Evolutionary conservation across 108 stramenopile species (phyloP), one percentile per base, ranked within the genome.

Genomic region (Cyclostephanos invisitatus): DNA sequence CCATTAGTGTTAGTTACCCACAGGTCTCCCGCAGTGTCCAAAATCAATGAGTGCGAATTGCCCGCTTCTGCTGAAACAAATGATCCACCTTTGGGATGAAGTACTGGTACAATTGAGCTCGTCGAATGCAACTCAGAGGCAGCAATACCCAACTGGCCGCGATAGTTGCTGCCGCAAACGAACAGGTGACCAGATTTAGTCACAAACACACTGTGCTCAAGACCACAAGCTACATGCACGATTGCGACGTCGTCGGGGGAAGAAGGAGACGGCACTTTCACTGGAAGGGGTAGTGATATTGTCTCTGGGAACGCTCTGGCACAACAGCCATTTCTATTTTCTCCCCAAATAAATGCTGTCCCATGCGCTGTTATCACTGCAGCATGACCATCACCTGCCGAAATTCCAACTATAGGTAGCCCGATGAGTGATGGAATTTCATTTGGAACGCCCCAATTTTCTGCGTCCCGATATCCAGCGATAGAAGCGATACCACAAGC

Each of bases 311-410:
- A 91, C 25, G 77, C 80, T 28, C 90, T 69, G 50, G 86, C 87
- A 69, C 90, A 91, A 49, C 84, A 85, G 22, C 84, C 85, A 9
- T 72, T 70, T 24, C 48, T 44, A 67, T 91, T 91, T 29, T 71
- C 63, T 14, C 90, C 90, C 90, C 88, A 91, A 57, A 87, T 71
- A 68, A 70, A 87, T 22, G 90, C 86, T 21, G 88, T 83, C 4
- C 90, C 90, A 66, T 83, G 76, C 6, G 82, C 84, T 7, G 90
- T 91, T n/a, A 89, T 50, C 9, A 89, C 90, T n/a, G 87, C 83
- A 1, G 84, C 88, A 73, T 91, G 90, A 27, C 62, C 27, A 49
- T 84, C 58, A 27, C 90, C 90, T 5, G 90, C 88, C 12, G 88
- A 74, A 7, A 89, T 71, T 47, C 62, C 47, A n/a, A 85, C 86